Evolutionary conservation across 2,329 filamentous ascomycete genomes (phyloP).

Genomic region (Monilinia aucupariae): DNA sequence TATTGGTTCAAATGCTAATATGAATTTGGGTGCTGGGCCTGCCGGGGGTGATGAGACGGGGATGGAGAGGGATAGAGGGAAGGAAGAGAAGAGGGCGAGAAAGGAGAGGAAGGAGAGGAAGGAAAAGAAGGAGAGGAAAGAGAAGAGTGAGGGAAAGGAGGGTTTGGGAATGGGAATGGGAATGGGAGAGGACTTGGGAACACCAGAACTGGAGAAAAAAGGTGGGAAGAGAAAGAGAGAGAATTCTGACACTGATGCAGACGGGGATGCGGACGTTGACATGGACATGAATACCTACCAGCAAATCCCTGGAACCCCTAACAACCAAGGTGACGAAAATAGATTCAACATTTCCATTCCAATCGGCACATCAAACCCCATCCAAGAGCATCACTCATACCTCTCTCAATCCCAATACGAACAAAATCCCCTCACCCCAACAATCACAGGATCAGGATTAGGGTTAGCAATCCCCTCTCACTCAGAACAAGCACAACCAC

Average conservation of each 20-base stretch:
- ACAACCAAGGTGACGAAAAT: background rate
- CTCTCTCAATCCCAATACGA: background rate
- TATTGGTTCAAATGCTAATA: constrained; percentile 27
- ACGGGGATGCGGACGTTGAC: constrained; percentile 6
- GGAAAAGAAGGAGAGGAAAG: background rate
- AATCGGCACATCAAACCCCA: background rate
- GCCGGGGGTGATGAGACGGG: constrained; percentile 1
- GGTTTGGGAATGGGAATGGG: background rate
- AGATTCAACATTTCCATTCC: background rate
- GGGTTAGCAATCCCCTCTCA: too few relatives aligned
- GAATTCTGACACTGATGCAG: background rate
- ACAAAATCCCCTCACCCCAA: background rate
- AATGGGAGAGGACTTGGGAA: background rate
- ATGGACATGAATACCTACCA: background rate
- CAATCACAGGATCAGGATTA: too few relatives aligned
- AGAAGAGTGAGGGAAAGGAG: background rate
- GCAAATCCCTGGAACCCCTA: background rate
- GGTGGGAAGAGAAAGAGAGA: background rate
- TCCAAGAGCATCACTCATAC: background rate
- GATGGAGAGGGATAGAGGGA: constrained; percentile 8
- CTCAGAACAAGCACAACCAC: too few relatives aligned
- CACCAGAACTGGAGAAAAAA: too few relatives aligned
- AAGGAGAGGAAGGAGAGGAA: background rate
- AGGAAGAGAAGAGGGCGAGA: background rate
- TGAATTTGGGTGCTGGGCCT: constrained; percentile 18